Percentiles rank a stretch among this genome's conserved stretches.
Conservation (phyloP, 495 filamentous ascomycete species). For the Extremus antarcticus region DNA sequence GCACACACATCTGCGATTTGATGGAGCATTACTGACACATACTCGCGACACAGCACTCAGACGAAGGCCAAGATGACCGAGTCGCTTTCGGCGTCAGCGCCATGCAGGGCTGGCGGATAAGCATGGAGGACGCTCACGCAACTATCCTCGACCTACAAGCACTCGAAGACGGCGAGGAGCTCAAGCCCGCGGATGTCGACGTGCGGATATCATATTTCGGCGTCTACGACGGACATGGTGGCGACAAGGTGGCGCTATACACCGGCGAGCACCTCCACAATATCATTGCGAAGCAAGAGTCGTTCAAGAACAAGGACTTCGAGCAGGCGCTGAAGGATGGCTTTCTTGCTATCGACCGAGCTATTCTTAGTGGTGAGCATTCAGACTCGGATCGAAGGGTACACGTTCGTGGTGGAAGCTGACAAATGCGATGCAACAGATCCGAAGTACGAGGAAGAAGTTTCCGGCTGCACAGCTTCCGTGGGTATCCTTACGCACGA, state of each 20-base stretch:
- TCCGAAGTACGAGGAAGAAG: constrained; percentile 91
- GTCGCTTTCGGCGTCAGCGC: constrained; percentile 87
- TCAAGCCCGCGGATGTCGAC: constrained; percentile 51
- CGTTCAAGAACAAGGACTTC: constrained; percentile 81
- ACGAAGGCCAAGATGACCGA: constrained; percentile 83
- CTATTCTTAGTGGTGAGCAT: constrained; percentile 78
- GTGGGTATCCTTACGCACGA: constrained; percentile 77
- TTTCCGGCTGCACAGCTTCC: constrained; percentile 93
- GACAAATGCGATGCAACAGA: constrained; percentile 41
- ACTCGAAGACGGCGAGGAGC: constrained; percentile 42
- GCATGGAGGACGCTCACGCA: constrained; percentile 96
- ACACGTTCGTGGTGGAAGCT: constrained; percentile 2
- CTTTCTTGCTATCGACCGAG: constrained; percentile 89
- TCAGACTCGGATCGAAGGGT: not conserved
- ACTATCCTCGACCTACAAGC: constrained; percentile 77
- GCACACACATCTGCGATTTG: too few relatives aligned
- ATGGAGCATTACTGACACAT: not conserved
- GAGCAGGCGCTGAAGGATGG: constrained; percentile 96
- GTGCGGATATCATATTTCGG: constrained; percentile 87
- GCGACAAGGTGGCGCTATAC: constrained; percentile 89
- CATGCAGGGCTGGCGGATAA: constrained; percentile 99
- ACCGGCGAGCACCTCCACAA: constrained; percentile 87
- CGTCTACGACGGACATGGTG: constrained; percentile 92
- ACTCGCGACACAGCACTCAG: constrained; percentile 52
- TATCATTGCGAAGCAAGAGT: constrained; percentile 86